Evolutionary conservation across 1,284 basidiomycete species (phyloP).

Genomic region (Ceratobasidium papillatum): DNA sequence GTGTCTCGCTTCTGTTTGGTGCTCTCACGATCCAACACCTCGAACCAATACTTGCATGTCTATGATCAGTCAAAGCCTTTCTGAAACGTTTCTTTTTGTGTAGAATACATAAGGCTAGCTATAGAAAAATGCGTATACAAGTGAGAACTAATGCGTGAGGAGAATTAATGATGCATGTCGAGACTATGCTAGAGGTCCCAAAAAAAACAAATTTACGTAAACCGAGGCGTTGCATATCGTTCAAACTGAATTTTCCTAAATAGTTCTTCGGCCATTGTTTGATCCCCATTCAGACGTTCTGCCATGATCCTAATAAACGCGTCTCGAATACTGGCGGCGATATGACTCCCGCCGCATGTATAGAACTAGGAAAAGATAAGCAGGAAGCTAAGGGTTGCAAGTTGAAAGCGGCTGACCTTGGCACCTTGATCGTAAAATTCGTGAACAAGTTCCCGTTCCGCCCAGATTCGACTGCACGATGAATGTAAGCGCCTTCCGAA

Average conservation of each 20-base stretch:
- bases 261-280: constrained; percentile 48
- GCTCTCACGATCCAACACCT: too few relatives aligned
- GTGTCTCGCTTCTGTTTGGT: too few relatives aligned
- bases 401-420: constrained; percentile 43
- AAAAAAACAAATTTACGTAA: too few relatives aligned
- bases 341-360: constrained; percentile 58
- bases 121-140: too few relatives aligned
- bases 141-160: too few relatives aligned
- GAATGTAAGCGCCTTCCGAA: not conserved
- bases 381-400: not conserved
- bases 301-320: constrained; percentile 55
- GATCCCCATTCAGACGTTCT: constrained; percentile 47
- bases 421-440: constrained; percentile 54
- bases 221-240: constrained; percentile 53
- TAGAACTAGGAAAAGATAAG: constrained; percentile 53
- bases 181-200: too few relatives aligned
- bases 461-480: constrained; percentile 56
- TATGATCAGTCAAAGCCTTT: too few relatives aligned
- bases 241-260: constrained; percentile 54
- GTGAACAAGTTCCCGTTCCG: constrained; percentile 55
- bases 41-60: too few relatives aligned
- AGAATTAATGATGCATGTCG: too few relatives aligned
- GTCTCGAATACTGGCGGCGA: constrained; percentile 56
- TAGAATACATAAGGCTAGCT: too few relatives aligned
- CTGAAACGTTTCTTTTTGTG: too few relatives aligned